A percentile compares a stretch with the other conserved stretches of the same genome.
These are phyloP conservation scores for Didymella glomerata DNA, from an alignment of 2,329 filamentous ascomycete species.

Conservation along the genomic window DNA sequence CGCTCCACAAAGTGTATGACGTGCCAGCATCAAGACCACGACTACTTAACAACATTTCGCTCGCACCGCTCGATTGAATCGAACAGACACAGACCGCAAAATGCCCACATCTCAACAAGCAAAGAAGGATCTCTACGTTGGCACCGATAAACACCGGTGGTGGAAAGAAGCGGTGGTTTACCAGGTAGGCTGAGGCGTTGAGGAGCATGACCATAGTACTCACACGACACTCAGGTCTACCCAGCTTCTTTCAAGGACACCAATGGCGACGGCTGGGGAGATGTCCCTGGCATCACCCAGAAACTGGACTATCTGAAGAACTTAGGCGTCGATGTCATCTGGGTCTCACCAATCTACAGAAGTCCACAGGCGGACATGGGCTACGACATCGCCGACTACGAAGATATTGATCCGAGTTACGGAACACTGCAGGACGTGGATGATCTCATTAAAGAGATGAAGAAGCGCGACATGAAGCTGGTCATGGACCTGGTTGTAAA, in stretches of 20 bases:
- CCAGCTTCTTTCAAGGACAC: conserved; percentile 68
- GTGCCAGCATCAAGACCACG: conserved; percentile 4
- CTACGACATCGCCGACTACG: conserved; percentile 54
- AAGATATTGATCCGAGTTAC: conserved; percentile 51
- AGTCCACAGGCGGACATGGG: conserved; percentile 57
- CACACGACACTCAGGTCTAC: conserved; percentile 56
- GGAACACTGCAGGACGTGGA: conserved; percentile 53
- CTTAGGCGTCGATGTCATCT: conserved; percentile 54
- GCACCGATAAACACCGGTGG: conserved; percentile 55
- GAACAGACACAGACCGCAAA: neutral
- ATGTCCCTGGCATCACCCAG: conserved; percentile 65
- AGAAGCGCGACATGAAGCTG: conserved; percentile 50
- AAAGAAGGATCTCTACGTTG: conserved; percentile 42
- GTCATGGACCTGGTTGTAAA: conserved; percentile 55
- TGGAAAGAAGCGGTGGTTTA: conserved; percentile 70
- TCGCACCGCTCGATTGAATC: neutral
- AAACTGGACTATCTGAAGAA: conserved; percentile 64
- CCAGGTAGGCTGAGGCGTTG: conserved; percentile 47
- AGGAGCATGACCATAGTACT: neutral
- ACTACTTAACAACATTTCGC: conserved; percentile 8
- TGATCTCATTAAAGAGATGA: conserved; percentile 48
- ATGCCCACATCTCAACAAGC: conserved; percentile 10
- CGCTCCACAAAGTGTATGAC: conserved; percentile 20
- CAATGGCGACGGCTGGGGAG: conserved; percentile 64
- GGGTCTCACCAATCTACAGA: conserved; percentile 55